Evolutionary conservation across 768 basidiomycete species (phyloP).

Genomic region (Peribolospora baueri): DNA sequence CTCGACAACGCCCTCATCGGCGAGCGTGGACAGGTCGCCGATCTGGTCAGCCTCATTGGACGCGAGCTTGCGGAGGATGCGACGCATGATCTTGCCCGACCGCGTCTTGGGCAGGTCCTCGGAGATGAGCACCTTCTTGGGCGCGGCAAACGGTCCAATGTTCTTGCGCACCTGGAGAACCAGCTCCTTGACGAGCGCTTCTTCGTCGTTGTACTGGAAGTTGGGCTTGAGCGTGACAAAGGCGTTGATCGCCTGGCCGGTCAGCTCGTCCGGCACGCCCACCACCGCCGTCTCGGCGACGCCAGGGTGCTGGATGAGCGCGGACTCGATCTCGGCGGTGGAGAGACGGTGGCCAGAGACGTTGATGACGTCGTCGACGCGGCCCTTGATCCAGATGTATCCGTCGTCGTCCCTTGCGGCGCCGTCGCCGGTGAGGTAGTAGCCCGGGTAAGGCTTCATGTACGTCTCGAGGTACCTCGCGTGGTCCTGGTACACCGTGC

Average conservation of each 20-base stretch:
- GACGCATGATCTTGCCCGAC: constrained; percentile 51
- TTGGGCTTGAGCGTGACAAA: constrained; percentile 91
- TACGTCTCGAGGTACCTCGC: constrained; percentile 57
- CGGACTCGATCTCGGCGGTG: constrained; percentile 94
- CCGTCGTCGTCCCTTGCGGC: constrained; percentile 82
- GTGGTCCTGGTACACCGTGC: constrained; percentile 79
- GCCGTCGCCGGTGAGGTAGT: constrained; percentile 94
- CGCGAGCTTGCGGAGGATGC: constrained; percentile 89
- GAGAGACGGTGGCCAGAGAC: constrained; percentile 91
- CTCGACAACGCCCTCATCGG: constrained; percentile 68
- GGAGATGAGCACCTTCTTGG: constrained; percentile 72
- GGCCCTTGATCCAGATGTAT: constrained; percentile 96
- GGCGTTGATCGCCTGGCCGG: constrained; percentile 78
- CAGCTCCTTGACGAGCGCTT: constrained; percentile 56
- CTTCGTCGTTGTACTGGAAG: constrained; percentile 59
- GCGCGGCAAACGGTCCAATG: constrained; percentile 91
- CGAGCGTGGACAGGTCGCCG: constrained; percentile 79
- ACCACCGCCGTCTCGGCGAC: constrained; percentile 93
- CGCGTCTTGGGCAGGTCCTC: constrained; percentile 8
- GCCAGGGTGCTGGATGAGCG: constrained; percentile 77
- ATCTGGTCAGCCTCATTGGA: constrained; percentile 84
- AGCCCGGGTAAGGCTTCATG: constrained; percentile 59
- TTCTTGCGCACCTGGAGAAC: constrained; percentile 86
- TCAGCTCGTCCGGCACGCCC: constrained; percentile 54
- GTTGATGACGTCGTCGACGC: constrained; percentile 80